These are phyloP conservation scores for Multifurca ochricompacta DNA, from an alignment of 768 basidiomycete species.

Conservation along the genomic window DNA sequence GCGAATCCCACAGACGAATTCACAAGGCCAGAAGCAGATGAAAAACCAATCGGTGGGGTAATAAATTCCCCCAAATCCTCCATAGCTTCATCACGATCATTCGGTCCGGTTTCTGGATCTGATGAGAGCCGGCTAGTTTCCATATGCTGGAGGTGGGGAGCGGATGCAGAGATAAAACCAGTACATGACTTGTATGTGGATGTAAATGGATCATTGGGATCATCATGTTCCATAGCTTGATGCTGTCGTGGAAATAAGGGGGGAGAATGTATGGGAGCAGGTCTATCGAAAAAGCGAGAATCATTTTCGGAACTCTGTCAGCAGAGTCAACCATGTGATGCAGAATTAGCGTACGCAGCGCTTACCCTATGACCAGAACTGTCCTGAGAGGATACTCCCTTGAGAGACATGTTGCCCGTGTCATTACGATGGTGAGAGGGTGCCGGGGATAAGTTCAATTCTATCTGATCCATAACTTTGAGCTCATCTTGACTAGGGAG, in stretches of 20 bases:
- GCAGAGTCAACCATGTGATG: neutral
- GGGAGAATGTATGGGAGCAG: neutral
- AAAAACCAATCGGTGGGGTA: neutral
- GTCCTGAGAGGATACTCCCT: neutral
- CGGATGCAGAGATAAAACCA: constrained; percentile 1
- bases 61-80: neutral
- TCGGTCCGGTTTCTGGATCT: neutral
- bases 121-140: neutral
- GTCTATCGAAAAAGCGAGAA: neutral
- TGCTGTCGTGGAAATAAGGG: neutral
- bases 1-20: neutral
- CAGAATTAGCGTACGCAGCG: neutral
- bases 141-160: neutral
- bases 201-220: constrained; percentile 13
- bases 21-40: constrained; percentile 8
- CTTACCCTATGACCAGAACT: neutral
- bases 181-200: neutral
- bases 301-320: neutral
- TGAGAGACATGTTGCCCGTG: neutral
- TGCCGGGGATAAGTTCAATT: constrained; percentile 7
- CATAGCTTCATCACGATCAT: neutral
- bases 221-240: neutral
- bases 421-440: neutral
- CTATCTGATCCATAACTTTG: neutral
- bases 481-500: constrained; percentile 37